Base-by-base conservation (phyloP, 2,329 filamentous ascomycete genomes). In the Neopestalotiopsis sp. region DNA sequence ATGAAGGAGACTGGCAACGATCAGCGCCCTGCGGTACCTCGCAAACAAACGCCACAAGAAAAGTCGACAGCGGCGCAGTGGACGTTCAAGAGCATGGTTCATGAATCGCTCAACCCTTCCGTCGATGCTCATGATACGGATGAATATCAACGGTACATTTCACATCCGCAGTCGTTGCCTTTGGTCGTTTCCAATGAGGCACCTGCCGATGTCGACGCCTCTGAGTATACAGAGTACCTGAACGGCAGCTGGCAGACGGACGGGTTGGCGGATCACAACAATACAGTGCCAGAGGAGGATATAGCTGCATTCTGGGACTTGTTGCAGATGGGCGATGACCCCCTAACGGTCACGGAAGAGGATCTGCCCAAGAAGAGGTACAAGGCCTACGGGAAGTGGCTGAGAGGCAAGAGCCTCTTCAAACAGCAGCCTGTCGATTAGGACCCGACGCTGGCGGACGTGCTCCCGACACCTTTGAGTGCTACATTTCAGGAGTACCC, bases 321-420 rank as follows among this genome's bases (percentile, higher is more conserved):
- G 76, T 79, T 98, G 68, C 88, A 87, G 58, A 89, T 96, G 13
- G 89, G 88, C 4, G 92, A 96, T 70, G 94, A 97, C 75, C 94
- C 94, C 20, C 82, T 99, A 66, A 97, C 94, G 2, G 95, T 98
- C 14, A 91, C 90, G 1, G 91, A 95, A 59, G 95, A 97, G 76
- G 96, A 98, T 79, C 87, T 90, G 61, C 87, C 88, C 56, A 98
- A 97, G 87, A 98, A 98, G 86, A 87, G 96, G 74, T 99, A 99
- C 81, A 98, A 97, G 82, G 93, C 95, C 10, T 99, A 99, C 81
- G 85, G 91, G 76, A 97, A 98, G 81, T 99, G 96, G 95, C 85
- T 99, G 77, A 88, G 91, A 71, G 95, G 95, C 20, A 98, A 98
- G 84, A 97, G 94, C 75, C 87, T 98, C 76, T 98, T 98, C 80